Base-by-base conservation (phyloP, 805 yeast genomes). In the Torulaspora microellipsoides region DNA sequence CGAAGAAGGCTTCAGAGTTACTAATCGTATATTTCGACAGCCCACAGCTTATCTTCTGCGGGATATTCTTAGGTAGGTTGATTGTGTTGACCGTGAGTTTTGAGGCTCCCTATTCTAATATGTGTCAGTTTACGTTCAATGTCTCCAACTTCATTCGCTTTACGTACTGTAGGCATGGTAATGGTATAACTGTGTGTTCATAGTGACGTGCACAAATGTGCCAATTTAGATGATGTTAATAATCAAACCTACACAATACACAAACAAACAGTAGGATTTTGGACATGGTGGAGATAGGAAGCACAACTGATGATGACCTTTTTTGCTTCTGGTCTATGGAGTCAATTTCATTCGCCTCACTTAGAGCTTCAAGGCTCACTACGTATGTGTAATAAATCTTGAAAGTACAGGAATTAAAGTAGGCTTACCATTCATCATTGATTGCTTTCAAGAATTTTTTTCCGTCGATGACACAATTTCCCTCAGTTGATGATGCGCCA, bases 221-320 rank as follows among this genome's bases (percentile, higher is more conserved):
- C 17, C 37, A 15, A 17, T 12, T 25, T 40, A 46, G 13, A 85
- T 61, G 13, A 86, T 68, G 60, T 90, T 90, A 65, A 91, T 97
- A 31, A 90, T 85, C 47, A 90, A 70, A 54, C 97, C 2, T 66
- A 3, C 53, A n/a, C n/a, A n/a, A n/a, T n/a, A n/a, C n/a, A n/a
- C n/a, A n/a, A n/a, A 57, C n/a, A n/a, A 1, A 71, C 67, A 15
- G 42, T 41, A 0, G 78, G 72, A 31, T n/a, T 58, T 15, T 64
- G 67, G 30, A 67, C 72, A 51, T 78, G 83, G 0, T 82, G 87
- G 10, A 89, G 93, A 40, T 75, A 73, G 11, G 87, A 81, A 0
- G 96, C 97, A 23, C 83, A 75, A 42, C 93, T 82, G 31, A 91
- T 59, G 6, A 85, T 75, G 2, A 83, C n/a, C 2, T 89, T 89